phyloP scores from a whole-genome alignment of 2,329 filamentous ascomycete species.

The Thielaviopsis musarum region DNA sequence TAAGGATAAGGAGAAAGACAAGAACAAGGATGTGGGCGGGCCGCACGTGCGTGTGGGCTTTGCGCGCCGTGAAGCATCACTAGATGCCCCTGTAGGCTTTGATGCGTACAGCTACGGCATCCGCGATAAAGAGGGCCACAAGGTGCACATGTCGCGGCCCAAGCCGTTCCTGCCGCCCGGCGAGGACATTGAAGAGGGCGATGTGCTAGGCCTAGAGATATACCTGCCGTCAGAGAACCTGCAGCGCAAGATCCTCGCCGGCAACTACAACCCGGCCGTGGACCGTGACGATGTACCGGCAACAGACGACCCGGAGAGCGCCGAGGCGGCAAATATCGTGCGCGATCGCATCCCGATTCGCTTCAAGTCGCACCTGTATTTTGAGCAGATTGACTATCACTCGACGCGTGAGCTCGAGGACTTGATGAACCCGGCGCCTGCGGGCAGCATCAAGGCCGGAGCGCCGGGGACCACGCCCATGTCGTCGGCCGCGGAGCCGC shows the following conservation, averaged over 20 bases:
- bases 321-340: constrained; percentile 63
- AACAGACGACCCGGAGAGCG: constrained; percentile 19
- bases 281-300: constrained; percentile 37
- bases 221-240: constrained; percentile 70
- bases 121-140: constrained; percentile 77
- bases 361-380: constrained; percentile 86
- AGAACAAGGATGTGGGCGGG: constrained; percentile 27
- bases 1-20: constrained; percentile 16
- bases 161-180: constrained; percentile 71
- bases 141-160: constrained; percentile 85
- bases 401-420: constrained; percentile 79
- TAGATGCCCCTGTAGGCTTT: constrained; percentile 73
- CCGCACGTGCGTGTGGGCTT: constrained; percentile 74
- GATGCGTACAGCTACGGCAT: constrained; percentile 90
- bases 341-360: constrained; percentile 89
- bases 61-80: constrained; percentile 60
- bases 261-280: constrained; percentile 72
- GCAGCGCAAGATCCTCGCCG: constrained; percentile 76
- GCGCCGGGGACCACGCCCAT: constrained; percentile 16
- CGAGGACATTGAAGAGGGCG: constrained; percentile 70
- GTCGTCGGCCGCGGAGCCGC: constrained; percentile 26
- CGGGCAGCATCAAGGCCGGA: constrained; percentile 27
- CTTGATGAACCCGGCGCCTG: constrained; percentile 51
- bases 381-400: constrained; percentile 83
- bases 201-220: constrained; percentile 88